Evolutionary conservation across 148 eudicot genomes (phyloP), one percentile per base, ranked within the genome.

Genomic region (Chenopodium suecicum): DNA sequence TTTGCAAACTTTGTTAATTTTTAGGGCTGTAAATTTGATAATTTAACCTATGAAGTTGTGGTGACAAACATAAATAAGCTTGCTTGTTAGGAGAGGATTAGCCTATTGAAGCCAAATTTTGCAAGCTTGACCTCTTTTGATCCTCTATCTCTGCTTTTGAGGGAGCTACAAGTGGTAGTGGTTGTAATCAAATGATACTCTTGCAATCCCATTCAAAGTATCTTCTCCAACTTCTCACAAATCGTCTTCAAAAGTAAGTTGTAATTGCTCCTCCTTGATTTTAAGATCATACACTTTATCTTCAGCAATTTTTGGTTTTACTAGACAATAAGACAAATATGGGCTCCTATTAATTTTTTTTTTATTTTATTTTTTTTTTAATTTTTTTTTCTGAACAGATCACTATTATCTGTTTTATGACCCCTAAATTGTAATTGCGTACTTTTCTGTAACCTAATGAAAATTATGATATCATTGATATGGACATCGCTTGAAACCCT

Each of bases 181-280:
- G 79, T 71, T 62, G 71, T 65, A 32, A 76, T 80, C 80, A 72
- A 68, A 94, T 94, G 98, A 91, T 94, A 74, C 89, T 94, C 29
- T 79, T 94, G 86, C 94, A 94, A 82, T 87, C 98, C 34, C 94
- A 86, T 32, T 94, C 98, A 22, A 94, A 88, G 83, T 92, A 94
- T 79, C 98, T 94, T 62, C 91, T 94, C 23, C 94, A 92, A 85
- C 85, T 94, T 84, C 86, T 94, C 78, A 82, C 88, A 0, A 94
- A 80, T 85, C 94, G 94, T 58, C 83, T 92, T 78, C 88, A 90
- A 62, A 94, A 91, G 98, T 94, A 72, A 85, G 81, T 31, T 76
- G 2, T 73, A 48, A 47, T 19, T 74, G 31, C 5, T 54, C 58
- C n/a, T 79, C 29, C 47, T n/a, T 47, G 12, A 47, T 67, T 56